Evolutionary conservation across 495 filamentous ascomycete species (phyloP).

Genomic region (Neurospora africana): DNA sequence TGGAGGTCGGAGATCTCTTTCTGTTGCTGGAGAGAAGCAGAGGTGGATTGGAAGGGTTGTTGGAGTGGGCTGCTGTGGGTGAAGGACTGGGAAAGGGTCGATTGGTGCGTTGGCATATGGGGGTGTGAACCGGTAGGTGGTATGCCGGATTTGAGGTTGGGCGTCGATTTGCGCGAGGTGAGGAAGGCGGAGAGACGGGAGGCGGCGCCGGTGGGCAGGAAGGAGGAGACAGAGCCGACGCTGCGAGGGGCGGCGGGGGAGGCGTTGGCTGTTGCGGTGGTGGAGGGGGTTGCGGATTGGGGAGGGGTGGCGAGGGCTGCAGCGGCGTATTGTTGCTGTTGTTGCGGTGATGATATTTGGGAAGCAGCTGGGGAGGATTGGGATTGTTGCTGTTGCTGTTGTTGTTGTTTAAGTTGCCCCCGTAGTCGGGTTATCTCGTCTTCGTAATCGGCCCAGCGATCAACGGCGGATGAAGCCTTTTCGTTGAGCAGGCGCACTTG

Average conservation of each 20-base stretch:
- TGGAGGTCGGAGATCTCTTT: background rate
- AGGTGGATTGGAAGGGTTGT: conserved; percentile 16
- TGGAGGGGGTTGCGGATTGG: conserved; percentile 15
- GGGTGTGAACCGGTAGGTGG: background rate
- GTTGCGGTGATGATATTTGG: conserved; percentile 18
- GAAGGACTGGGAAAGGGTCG: conserved; percentile 1
- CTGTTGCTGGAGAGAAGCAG: conserved; percentile 4
- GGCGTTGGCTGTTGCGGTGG: conserved; percentile 10
- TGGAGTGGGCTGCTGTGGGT: background rate
- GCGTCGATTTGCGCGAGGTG: conserved; percentile 44
- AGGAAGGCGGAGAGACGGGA: conserved; percentile 57
- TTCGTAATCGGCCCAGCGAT: conserved; percentile 91
- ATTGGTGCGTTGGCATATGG: background rate
- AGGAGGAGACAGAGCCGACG: conserved; percentile 20
- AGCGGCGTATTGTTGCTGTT: conserved; percentile 3
- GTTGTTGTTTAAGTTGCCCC: conserved; percentile 23
- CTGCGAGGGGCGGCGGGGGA: background rate
- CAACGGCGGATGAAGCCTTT: conserved; percentile 64
- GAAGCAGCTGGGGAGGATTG: conserved; percentile 4
- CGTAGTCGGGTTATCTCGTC: conserved; percentile 67
- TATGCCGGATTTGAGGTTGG: conserved; percentile 15
- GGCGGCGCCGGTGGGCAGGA: conserved; percentile 32
- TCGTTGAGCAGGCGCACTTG: conserved; percentile 65
- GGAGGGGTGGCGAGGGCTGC: conserved; percentile 12
- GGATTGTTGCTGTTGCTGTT: conserved; percentile 1